phyloP scores from a whole-genome alignment of 2,329 filamentous ascomycete genomes.

The Fusarium sp. region DNA sequence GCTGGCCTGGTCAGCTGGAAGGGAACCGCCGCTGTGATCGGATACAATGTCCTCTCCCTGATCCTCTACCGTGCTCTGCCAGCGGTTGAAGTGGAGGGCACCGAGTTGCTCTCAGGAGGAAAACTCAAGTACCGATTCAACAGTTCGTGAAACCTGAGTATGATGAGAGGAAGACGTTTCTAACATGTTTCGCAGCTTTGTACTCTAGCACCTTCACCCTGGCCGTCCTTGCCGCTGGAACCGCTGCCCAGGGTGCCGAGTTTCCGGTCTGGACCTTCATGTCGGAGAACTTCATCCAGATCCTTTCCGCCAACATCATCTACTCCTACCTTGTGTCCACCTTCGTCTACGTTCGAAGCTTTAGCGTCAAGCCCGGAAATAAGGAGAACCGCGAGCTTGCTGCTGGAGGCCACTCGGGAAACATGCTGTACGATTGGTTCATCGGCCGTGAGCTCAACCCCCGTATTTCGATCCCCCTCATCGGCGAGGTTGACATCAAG shows the following conservation, averaged over 20 bases:
- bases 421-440: constrained; percentile 93
- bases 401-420: constrained; percentile 82
- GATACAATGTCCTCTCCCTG: constrained; percentile 81
- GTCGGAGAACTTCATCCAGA: constrained; percentile 86
- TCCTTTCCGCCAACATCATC: constrained; percentile 84
- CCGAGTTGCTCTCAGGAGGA: constrained; percentile 74
- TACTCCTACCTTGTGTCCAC: constrained; percentile 77
- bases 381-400: constrained; percentile 79
- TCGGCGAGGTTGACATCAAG: constrained; percentile 91
- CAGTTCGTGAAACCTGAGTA: constrained; percentile 55
- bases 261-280: constrained; percentile 94
- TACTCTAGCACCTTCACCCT: constrained; percentile 78
- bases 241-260: constrained; percentile 77
- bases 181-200: constrained; percentile 66
- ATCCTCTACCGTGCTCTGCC: constrained; percentile 81
- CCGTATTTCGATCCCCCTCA: constrained; percentile 77
- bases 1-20: constrained; percentile 74
- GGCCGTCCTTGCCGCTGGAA: constrained; percentile 76
- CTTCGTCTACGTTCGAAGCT: constrained; percentile 85
- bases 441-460: constrained; percentile 97
- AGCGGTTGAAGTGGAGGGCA: constrained; percentile 75
- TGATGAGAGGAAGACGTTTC: constrained; percentile 20
- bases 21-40: constrained; percentile 74
- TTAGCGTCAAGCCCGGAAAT: constrained; percentile 81
- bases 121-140: constrained; percentile 86